phyloP scores from a whole-genome alignment of 306 rosid genomes.

The Quercus dentata region DNA sequence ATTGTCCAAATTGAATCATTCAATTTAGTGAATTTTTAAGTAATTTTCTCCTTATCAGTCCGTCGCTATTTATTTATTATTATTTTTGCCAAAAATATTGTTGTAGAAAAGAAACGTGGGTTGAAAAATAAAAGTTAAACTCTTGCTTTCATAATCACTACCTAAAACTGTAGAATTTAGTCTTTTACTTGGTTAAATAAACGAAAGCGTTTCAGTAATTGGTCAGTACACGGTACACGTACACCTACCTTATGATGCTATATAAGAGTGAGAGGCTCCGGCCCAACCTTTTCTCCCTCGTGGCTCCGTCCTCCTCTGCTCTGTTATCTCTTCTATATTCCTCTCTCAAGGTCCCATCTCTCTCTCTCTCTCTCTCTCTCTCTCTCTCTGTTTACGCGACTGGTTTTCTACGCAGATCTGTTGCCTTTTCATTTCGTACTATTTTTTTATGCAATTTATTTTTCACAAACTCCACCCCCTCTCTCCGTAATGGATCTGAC shows the following conservation, averaged over 20 bases:
- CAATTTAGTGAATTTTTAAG: too few species aligned
- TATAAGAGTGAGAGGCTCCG: constrained; percentile 1
- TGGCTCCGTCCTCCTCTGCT: constrained; percentile 31
- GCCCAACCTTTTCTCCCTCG: neutral
- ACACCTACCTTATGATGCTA: neutral
- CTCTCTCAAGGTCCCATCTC: constrained; percentile 25
- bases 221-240: too few species aligned
- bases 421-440: neutral
- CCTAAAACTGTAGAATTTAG: neutral
- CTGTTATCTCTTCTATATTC: constrained; percentile 14
- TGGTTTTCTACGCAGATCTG: constrained; percentile 22
- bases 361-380: neutral
- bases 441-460: neutral
- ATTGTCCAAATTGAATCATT: too few species aligned
- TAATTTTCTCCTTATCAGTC: too few species aligned
- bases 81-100: too few species aligned
- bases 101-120: too few species aligned
- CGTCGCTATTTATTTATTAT: too few species aligned
- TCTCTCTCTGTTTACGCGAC: neutral
- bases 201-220: too few species aligned
- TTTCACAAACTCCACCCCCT: neutral
- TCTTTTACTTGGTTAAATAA: neutral
- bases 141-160: neutral
- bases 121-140: too few species aligned
- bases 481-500: constrained; percentile 28